phyloP scores from a whole-genome alignment of 2,329 filamentous ascomycete species.

The Monilinia vaccinii-corymbosi region DNA sequence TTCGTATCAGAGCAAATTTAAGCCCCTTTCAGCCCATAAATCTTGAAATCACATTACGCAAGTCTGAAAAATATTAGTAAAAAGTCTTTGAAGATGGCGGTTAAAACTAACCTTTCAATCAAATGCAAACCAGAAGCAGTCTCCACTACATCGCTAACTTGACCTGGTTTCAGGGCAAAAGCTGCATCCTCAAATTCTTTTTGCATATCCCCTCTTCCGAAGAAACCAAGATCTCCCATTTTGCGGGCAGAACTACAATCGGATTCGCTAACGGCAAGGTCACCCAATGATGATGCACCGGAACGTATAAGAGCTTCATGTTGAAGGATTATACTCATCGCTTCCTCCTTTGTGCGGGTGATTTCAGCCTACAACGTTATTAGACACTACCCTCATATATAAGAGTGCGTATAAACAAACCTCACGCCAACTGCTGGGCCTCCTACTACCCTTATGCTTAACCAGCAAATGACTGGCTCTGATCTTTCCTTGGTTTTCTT shows the following conservation, averaged over 20 bases:
- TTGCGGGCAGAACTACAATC: conserved; percentile 96
- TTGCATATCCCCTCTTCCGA: conserved; percentile 93
- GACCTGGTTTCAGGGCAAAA: conserved; percentile 77
- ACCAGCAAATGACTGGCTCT: conserved; percentile 86
- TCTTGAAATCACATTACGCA: conserved; percentile 1
- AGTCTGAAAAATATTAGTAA: conserved; percentile 2
- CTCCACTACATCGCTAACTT: conserved; percentile 81
- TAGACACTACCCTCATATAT: conserved; percentile 6
- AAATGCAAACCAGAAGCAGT: conserved; percentile 91
- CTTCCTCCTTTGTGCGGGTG: conserved; percentile 80
- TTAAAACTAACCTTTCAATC: conserved; percentile 66
- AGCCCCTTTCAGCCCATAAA: too few relatives aligned
- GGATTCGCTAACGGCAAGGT: conserved; percentile 80
- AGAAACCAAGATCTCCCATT: conserved; percentile 89
- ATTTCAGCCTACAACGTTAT: conserved; percentile 53
- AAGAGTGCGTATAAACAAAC: conserved; percentile 29
- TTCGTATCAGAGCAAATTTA: not conserved
- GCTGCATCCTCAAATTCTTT: conserved; percentile 96
- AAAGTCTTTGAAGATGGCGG: not conserved
- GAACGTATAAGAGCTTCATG: conserved; percentile 70
- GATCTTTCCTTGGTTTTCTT: conserved; percentile 67
- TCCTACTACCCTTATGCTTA: conserved; percentile 82
- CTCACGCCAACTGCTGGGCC: conserved; percentile 90
- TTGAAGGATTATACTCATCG: conserved; percentile 62
- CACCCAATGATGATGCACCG: conserved; percentile 61